Conservation (phyloP, 495 filamentous ascomycete species). For the Sporormia fimetaria region DNA sequence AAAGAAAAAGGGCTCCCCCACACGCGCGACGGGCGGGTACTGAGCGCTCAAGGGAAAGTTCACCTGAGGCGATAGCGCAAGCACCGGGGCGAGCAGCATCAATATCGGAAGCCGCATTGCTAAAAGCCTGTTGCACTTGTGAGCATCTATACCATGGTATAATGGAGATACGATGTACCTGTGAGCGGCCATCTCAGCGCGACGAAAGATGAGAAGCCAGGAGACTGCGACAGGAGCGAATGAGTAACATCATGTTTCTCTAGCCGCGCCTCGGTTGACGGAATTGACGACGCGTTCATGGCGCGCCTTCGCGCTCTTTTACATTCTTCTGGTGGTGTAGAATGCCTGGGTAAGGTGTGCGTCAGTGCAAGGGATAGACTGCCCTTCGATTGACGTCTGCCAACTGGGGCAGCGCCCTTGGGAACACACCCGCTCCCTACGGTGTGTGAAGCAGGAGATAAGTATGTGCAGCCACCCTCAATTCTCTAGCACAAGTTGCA, state of each 20-base stretch:
- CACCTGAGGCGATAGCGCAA: slow-evolving; percentile 39
- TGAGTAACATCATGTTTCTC: slow-evolving; percentile 12
- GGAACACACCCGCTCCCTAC: slow-evolving; percentile 5
- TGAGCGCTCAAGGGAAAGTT: slow-evolving; percentile 67
- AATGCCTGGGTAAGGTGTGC: not conserved
- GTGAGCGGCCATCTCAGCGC: slow-evolving; percentile 4
- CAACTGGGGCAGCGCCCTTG: too few relatives aligned
- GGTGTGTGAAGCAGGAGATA: not conserved
- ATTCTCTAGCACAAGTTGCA: slow-evolving; percentile 35
- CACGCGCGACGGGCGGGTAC: slow-evolving; percentile 61
- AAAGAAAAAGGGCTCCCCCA: slow-evolving; percentile 53
- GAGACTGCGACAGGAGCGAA: not conserved
- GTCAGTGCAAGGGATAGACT: slow-evolving; percentile 13
- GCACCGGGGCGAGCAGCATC: slow-evolving; percentile 13
- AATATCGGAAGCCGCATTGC: slow-evolving; percentile 4
- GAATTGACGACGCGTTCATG: slow-evolving; percentile 10
- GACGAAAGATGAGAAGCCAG: not conserved
- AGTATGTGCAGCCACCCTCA: slow-evolving; percentile 1
- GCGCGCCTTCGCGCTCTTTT: slow-evolving; percentile 16
- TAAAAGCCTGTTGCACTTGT: not conserved
- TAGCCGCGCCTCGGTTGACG: slow-evolving; percentile 13
- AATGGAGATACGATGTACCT: slow-evolving; percentile 2
- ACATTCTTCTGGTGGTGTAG: slow-evolving; percentile 3
- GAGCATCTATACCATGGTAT: not conserved
- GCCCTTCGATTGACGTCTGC: slow-evolving; percentile 11